These are phyloP conservation scores for Saturnispora galanensis DNA, from an alignment of 805 yeast species.

Conservation along the genomic window DNA sequence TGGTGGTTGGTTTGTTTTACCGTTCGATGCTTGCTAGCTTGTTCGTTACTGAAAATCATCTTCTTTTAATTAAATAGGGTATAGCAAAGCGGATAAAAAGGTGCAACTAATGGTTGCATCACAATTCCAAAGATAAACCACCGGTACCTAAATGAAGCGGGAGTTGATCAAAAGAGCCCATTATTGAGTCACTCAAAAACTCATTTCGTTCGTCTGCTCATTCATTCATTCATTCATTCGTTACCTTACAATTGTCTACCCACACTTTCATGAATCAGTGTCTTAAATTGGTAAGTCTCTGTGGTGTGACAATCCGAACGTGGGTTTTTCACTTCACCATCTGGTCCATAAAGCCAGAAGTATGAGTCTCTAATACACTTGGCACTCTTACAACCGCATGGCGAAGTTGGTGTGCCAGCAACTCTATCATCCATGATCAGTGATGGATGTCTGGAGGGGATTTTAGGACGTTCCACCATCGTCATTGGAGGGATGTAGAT, in stretches of 20 bases:
- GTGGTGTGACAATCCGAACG: slow-evolving; percentile 19
- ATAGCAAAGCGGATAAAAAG: too few species aligned
- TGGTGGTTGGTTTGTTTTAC: too few species aligned
- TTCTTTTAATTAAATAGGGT: too few species aligned
- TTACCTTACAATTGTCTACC: slow-evolving; percentile 13
- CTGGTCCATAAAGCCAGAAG: slow-evolving; percentile 27
- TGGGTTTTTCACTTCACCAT: slow-evolving; percentile 25
- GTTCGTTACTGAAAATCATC: too few species aligned
- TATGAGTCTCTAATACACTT: slow-evolving; percentile 27
- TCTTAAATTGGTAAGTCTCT: slow-evolving; percentile 24
- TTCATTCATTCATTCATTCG: too few species aligned
- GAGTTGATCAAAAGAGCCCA: too few species aligned
- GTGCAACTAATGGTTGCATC: too few species aligned
- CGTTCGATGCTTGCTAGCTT: too few species aligned
- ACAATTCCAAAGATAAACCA: too few species aligned
- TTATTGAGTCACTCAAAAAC: too few species aligned
- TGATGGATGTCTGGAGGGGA: slow-evolving; percentile 29
- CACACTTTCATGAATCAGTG: slow-evolving; percentile 17
- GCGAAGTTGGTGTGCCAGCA: slow-evolving; percentile 16
- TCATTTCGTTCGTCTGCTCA: too few species aligned
- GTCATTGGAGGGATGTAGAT: slow-evolving; percentile 26
- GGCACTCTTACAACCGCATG: slow-evolving; percentile 29
- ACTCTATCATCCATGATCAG: slow-evolving; percentile 26
- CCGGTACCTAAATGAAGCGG: too few species aligned
- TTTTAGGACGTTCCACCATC: slow-evolving; percentile 15